These are phyloP conservation scores for Lentinula novae-zelandiae DNA, from an alignment of 1,284 basidiomycete species.

Conservation along the genomic window DNA sequence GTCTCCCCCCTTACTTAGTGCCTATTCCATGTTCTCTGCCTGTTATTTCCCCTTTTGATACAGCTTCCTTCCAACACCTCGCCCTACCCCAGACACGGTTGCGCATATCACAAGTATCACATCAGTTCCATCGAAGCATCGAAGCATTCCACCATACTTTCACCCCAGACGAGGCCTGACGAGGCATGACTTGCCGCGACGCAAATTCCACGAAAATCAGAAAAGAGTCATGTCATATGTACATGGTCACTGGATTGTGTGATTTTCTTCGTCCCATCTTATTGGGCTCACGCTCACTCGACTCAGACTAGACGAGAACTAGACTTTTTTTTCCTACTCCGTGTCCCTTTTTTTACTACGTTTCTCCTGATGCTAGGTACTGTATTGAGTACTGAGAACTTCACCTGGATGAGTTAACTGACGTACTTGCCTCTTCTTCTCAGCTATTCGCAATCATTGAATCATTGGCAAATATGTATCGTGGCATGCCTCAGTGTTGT, in stretches of 20 bases:
- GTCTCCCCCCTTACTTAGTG: neutral
- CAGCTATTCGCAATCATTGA: neutral
- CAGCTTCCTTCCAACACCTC: neutral
- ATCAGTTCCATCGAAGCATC: neutral
- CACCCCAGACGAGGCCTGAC: neutral
- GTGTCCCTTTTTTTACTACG: neutral
- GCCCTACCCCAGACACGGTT: neutral
- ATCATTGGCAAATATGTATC: neutral
- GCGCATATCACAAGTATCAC: neutral
- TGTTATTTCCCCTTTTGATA: neutral
- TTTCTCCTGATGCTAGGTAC: neutral
- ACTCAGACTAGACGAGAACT: neutral
- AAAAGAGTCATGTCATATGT: neutral
- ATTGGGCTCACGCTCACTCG: neutral
- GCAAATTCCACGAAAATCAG: constrained; percentile 3
- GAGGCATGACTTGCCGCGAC: neutral
- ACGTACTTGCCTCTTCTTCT: neutral
- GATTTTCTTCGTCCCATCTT: neutral
- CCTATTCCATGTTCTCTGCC: neutral
- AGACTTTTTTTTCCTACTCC: neutral
- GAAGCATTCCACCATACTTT: constrained; percentile 1
- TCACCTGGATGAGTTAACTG: neutral
- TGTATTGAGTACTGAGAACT: neutral
- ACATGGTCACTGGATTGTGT: neutral
- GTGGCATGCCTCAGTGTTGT: neutral